Percentiles rank a stretch among this genome's conserved stretches.
phyloP scores from a whole-genome alignment of 2,329 filamentous ascomycete species.

The Ceratocystiopsis brevicomis region DNA sequence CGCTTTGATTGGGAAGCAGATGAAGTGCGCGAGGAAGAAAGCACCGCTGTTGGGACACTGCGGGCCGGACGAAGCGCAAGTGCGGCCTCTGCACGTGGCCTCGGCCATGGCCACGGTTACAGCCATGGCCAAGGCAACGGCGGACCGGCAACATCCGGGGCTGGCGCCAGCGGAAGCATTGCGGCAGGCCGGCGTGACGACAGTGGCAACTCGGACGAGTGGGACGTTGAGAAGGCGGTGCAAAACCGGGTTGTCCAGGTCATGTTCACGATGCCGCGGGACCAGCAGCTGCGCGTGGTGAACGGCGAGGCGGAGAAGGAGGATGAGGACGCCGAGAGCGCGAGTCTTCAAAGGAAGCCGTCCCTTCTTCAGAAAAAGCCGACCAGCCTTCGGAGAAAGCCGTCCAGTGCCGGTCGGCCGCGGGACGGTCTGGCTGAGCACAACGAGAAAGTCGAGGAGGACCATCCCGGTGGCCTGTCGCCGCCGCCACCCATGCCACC shows the following conservation, averaged over 20 bases:
- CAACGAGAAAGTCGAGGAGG: not conserved
- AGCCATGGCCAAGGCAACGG: not conserved
- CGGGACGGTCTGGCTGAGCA: not conserved
- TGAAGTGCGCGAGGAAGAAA: constrained; percentile 33
- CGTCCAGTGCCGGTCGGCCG: not conserved
- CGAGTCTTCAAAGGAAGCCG: constrained; percentile 1
- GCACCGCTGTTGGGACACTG: constrained; percentile 6
- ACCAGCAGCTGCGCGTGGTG: constrained; percentile 68
- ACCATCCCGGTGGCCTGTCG: not conserved
- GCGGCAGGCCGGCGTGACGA: constrained; percentile 7
- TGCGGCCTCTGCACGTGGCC: no score
- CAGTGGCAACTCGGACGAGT: constrained; percentile 29
- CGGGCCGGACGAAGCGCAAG: constrained; percentile 1
- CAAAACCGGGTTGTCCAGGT: constrained; percentile 57
- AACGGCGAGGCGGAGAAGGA: constrained; percentile 44
- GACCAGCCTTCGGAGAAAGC: not conserved
- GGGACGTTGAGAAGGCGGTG: constrained; percentile 59
- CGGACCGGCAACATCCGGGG: not conserved
- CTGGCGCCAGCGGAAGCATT: constrained; percentile 23
- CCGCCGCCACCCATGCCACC: constrained; percentile 4
- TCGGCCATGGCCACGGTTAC: constrained; percentile 1
- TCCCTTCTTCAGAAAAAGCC: no score
- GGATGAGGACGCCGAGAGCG: constrained; percentile 8
- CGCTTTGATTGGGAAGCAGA: constrained; percentile 32
- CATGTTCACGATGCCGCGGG: constrained; percentile 87